Evolutionary conservation across 2,329 filamentous ascomycete genomes (phyloP), one percentile per base, ranked within the genome.

Genomic region (Talaromyces sp.): DNA sequence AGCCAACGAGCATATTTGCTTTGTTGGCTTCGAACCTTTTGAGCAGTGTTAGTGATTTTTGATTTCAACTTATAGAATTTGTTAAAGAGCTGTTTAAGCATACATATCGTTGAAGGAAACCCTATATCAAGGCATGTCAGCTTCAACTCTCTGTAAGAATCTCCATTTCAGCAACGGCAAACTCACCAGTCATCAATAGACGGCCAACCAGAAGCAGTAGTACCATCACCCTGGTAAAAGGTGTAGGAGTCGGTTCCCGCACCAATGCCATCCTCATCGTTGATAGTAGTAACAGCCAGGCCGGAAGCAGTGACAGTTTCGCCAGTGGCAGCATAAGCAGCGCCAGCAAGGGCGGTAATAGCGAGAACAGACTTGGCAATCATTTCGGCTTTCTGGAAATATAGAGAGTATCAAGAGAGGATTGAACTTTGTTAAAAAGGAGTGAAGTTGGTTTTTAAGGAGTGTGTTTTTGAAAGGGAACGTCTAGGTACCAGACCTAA

Each of bases 141-240:
- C 25, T 31, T 53, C 2, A 8, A 53, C 10, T 31, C 6, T 53
- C 7, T 53, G 27, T 13, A 6, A 27, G 1, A 15, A 31, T 31
- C 2, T 19, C 7, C 5, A 2, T 27, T 11, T 22, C 22, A 56
- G 25, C 5, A 63, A 27, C 25, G 8, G 31, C 11, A 19, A 22
- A 65, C 56, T 19, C 31, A 64, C 70, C 70, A 72, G n/a, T 66
- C 47, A 19, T 64, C 47, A n/a, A 62, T 63, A 29, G 61, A 45
- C 1, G 70, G 70, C 70, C 70, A 72, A 34, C 70, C 69, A 49
- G 38, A 45, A 3, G 27, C 63, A 13, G 59, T 17, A 10, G 68
- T 69, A 13, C 70, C 70, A 53, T 70, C 68, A 38, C 70, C 70
- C 4, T 43, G 19, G 65, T 69, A 70, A 10, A 67, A 38, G 2